These are phyloP conservation scores for Pseudodiploospora longispora DNA, from an alignment of 2,329 filamentous ascomycete species.

Conservation along the genomic window DNA sequence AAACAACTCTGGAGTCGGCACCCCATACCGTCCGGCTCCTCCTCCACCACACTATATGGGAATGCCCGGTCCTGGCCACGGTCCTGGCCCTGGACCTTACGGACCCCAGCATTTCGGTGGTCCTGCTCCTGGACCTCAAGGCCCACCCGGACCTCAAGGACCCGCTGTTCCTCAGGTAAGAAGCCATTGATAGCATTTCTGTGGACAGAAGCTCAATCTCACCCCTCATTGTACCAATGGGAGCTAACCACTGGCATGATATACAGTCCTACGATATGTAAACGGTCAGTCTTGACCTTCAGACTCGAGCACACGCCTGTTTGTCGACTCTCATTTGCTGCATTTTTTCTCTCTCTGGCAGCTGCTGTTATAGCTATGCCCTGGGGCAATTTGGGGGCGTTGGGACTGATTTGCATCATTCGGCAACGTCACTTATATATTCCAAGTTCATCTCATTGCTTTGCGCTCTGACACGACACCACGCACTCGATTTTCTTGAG, in stretches of 20 bases:
- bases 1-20: constrained; percentile 98
- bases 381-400: constrained; percentile 20
- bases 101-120: constrained; percentile 26
- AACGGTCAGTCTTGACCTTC: constrained; percentile 1
- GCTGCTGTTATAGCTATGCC: constrained; percentile 12
- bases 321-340: constrained; percentile 14
- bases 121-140: constrained; percentile 28
- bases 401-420: constrained; percentile 18
- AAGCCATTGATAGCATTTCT: not conserved
- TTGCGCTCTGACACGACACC: constrained; percentile 20
- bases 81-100: constrained; percentile 34
- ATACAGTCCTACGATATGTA: not conserved
- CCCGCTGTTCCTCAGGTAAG: constrained; percentile 32
- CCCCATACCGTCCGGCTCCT: constrained; percentile 91
- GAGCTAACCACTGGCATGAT: too few relatives aligned
- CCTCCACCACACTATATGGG: constrained; percentile 49
- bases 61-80: constrained; percentile 36
- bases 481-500: constrained; percentile 22
- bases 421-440: constrained; percentile 14
- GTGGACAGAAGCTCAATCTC: too few relatives aligned
- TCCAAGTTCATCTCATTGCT: constrained; percentile 23
- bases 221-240: too few relatives aligned
- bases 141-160: constrained; percentile 28
- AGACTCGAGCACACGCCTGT: constrained; percentile 10
- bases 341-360: constrained; percentile 16